These are phyloP conservation scores for Alternaria ventricosa DNA, from an alignment of 2,329 filamentous ascomycete species.

Conservation along the genomic window DNA sequence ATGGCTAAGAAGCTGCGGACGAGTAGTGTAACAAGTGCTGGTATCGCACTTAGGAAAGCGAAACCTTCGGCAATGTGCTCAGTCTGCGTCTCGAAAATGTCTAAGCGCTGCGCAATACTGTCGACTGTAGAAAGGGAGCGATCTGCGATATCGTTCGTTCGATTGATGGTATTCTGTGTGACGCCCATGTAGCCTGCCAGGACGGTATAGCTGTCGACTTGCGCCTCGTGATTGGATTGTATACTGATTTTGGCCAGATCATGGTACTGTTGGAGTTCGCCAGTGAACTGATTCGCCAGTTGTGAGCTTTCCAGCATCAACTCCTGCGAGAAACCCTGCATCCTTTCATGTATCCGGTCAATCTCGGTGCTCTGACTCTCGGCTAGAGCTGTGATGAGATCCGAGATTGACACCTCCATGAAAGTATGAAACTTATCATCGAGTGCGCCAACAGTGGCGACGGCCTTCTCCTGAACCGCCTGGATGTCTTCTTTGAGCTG, in stretches of 20 bases:
- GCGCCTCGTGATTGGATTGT: slow-evolving; percentile 24
- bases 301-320: slow-evolving; percentile 26
- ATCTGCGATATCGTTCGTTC: slow-evolving; percentile 17
- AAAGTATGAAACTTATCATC: slow-evolving; percentile 30
- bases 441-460: slow-evolving; percentile 21
- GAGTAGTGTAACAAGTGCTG: slow-evolving; percentile 14
- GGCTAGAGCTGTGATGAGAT: slow-evolving; percentile 24
- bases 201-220: slow-evolving; percentile 22
- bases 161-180: slow-evolving; percentile 16
- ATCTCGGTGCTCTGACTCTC: slow-evolving; percentile 25
- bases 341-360: slow-evolving; percentile 15
- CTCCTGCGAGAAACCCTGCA: slow-evolving; percentile 30
- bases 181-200: slow-evolving; percentile 20
- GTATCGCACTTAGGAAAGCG: slow-evolving; percentile 28
- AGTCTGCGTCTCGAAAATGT: slow-evolving; percentile 25
- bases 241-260: slow-evolving; percentile 18
- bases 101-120: slow-evolving; percentile 24
- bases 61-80: slow-evolving; percentile 30
- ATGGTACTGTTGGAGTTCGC: slow-evolving; percentile 24
- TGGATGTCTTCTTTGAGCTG: slow-evolving; percentile 24
- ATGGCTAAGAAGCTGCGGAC: slow-evolving; percentile 12
- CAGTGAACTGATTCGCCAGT: slow-evolving; percentile 18
- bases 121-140: slow-evolving; percentile 22
- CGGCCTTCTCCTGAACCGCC: slow-evolving; percentile 26
- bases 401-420: slow-evolving; percentile 24